Evolutionary conservation across 441 rosid species (phyloP), one percentile per base, ranked within the genome.

Genomic region (Brassica hybrid): DNA sequence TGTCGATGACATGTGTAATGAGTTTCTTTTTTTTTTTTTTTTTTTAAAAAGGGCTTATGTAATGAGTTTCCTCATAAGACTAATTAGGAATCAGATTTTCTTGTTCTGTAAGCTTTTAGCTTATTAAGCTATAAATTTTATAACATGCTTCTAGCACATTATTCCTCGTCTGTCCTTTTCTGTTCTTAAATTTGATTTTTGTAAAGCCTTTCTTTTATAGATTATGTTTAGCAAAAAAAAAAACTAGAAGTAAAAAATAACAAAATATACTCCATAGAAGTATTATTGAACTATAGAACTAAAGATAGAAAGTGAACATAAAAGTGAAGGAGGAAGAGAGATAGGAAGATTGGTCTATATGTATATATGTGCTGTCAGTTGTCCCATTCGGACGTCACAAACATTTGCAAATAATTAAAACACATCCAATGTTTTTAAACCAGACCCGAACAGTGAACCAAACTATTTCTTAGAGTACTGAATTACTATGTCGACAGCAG

Each of bases 301-400:
- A 27, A 59, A 67, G 25, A 63, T 25, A 54, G 70, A 76, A 69
- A 52, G 56, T 19, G 69, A 32, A 30, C 61, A 76, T 57, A 59
- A 32, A 62, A 66, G 69, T 62, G 61, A 34, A 6, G 61, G 36
- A 45, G 13, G 30, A 50, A 69, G 62, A 69, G 54, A 69, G 5
- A 52, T 61, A 52, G 43, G 38, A 54, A 65, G 23, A 65, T 52
- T 36, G 30, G 43, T 38, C 43, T 10, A 38, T 8, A 38, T 7
- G 23, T 59, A 19, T 18, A 16, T 61, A 36, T 34, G 7, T 45
- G 65, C 38, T 25, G 67, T 73, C 36, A 5, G 30, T 63, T 56
- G 43, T 74, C 57, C 6, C 41, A 56, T 36, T 65, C 54, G 7
- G 25, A 65, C 43, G 38, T 18, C 21, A 59, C 56, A 50, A 50